Conservation (phyloP, 345 rosid species). For the Salix viminalis region DNA sequence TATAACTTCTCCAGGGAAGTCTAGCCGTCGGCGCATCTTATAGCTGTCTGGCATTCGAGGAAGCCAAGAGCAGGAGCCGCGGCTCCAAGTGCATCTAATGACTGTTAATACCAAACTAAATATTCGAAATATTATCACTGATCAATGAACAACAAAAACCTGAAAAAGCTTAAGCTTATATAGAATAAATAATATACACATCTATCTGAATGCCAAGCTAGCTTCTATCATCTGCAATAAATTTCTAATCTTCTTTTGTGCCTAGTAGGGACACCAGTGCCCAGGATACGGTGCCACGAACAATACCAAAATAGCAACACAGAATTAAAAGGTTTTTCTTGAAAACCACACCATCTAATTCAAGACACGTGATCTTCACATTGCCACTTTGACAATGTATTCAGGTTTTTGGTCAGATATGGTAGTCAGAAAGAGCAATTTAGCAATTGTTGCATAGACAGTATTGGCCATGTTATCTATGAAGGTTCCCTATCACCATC, state of each 20-base stretch:
- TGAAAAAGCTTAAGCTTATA: background rate
- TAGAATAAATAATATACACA: constrained; percentile 17
- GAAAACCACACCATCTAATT: constrained; percentile 16
- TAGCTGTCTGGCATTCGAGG: too few relatives aligned
- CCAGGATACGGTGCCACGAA: background rate
- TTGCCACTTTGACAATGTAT: background rate
- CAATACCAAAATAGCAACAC: constrained; percentile 2
- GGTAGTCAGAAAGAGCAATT: constrained; percentile 18
- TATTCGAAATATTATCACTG: background rate
- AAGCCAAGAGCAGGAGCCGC: too few relatives aligned
- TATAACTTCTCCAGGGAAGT: too few relatives aligned
- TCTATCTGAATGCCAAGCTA: constrained; percentile 20
- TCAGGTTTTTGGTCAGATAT: background rate
- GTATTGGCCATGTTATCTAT: constrained; percentile 30
- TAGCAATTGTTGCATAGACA: constrained; percentile 25
- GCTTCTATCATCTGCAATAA: constrained; percentile 4
- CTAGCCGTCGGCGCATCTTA: too few relatives aligned
- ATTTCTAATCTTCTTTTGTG: constrained; percentile 13
- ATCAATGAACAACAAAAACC: background rate
- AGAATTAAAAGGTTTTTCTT: constrained; percentile 8
- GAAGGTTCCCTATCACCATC: constrained; percentile 39
- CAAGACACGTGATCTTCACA: constrained; percentile 8
- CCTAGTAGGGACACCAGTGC: constrained; percentile 14
- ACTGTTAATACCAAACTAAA: background rate
- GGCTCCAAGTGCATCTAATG: background rate